Evolutionary conservation across 768 basidiomycete species (phyloP).

Genomic region (Leccinum olivaceopallidum): DNA sequence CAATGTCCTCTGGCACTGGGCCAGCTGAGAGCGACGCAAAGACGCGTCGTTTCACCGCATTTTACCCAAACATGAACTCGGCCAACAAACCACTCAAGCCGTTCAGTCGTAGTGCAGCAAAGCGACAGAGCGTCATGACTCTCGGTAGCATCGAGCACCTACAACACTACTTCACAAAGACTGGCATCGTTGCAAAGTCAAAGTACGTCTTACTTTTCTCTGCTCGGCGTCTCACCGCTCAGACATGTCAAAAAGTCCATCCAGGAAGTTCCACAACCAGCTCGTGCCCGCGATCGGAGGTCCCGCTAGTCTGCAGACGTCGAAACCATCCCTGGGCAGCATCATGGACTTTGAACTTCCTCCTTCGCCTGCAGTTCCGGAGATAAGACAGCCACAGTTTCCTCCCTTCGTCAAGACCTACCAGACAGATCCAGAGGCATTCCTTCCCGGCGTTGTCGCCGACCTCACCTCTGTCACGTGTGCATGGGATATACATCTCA

Average conservation of each 20-base stretch:
- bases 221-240: constrained; percentile 3
- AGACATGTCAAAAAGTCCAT: constrained; percentile 32
- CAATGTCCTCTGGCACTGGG: too few relatives aligned
- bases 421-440: constrained; percentile 74
- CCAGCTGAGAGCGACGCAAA: constrained; percentile 39
- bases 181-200: constrained; percentile 70
- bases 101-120: constrained; percentile 88
- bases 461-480: constrained; percentile 65
- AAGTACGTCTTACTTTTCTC: constrained; percentile 49
- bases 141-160: constrained; percentile 96
- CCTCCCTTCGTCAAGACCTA: constrained; percentile 61
- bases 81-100: constrained; percentile 76
- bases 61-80: constrained; percentile 74
- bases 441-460: constrained; percentile 76
- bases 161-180: constrained; percentile 93
- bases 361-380: constrained; percentile 63
- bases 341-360: constrained; percentile 62
- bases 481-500: constrained; percentile 55
- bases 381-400: constrained; percentile 43
- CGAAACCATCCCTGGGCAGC: constrained; percentile 41
- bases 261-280: constrained; percentile 55
- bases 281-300: constrained; percentile 80
- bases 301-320: constrained; percentile 41
- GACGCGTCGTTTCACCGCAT: constrained; percentile 67
- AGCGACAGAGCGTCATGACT: constrained; percentile 91